Conservation (phyloP, 1,139 yeast genomes). For the Pneumocystis oryctolagi region DNA sequence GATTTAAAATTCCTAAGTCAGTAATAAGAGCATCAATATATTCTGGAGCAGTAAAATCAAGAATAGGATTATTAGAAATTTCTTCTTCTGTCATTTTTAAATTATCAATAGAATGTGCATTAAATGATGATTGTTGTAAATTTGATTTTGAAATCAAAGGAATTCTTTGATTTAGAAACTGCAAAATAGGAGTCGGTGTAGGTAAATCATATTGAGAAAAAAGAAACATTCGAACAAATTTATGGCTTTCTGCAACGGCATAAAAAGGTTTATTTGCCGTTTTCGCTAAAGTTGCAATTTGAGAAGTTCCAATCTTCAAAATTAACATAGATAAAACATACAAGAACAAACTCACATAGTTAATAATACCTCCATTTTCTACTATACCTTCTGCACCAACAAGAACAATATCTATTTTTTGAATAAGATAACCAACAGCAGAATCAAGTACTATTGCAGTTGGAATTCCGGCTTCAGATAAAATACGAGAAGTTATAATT, state of each 20-base stretch:
- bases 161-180: constrained; percentile 22
- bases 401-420: constrained; percentile 78
- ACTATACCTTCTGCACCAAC: constrained; percentile 99
- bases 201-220: constrained; percentile 87
- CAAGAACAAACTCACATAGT: constrained; percentile 27
- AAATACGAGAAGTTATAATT: constrained; percentile 49
- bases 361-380: constrained; percentile 94
- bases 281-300: constrained; percentile 84
- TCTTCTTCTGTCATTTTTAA: constrained; percentile 17
- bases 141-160: constrained; percentile 12
- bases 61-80: constrained; percentile 34
- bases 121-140: constrained; percentile 4
- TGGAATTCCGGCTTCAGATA: constrained; percentile 73
- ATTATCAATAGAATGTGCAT: constrained; percentile 12
- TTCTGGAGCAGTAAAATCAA: constrained; percentile 93
- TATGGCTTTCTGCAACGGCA: constrained; percentile 86
- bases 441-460: constrained; percentile 81
- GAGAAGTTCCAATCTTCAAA: constrained; percentile 70
- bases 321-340: background rate
- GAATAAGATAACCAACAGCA: constrained; percentile 86
- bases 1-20: constrained; percentile 90
- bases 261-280: constrained; percentile 85
- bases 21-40: constrained; percentile 90
- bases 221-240: constrained; percentile 91
- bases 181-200: constrained; percentile 30